Evolutionary conservation across 2,329 filamentous ascomycete species (phyloP).

Genomic region (Cercospora sp.): DNA sequence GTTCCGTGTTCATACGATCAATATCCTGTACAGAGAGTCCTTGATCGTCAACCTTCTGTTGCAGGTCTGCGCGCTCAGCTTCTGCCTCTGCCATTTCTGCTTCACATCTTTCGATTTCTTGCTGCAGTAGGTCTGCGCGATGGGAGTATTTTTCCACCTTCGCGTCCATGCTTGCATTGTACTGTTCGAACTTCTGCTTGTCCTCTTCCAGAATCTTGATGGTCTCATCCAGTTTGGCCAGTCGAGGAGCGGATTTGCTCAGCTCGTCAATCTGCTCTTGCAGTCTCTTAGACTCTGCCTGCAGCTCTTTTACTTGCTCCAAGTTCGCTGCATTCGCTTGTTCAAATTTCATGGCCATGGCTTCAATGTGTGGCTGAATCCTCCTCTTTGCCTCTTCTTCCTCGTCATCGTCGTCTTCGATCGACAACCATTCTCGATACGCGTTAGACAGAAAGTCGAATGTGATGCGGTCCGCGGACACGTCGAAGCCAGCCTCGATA

Average conservation of each 20-base stretch:
- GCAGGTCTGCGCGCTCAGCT: constrained; percentile 74
- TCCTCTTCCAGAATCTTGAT: constrained; percentile 95
- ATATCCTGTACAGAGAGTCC: constrained; percentile 98
- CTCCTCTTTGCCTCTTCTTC: constrained; percentile 80
- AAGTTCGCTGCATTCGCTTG: constrained; percentile 79
- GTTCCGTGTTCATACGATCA: constrained; percentile 95
- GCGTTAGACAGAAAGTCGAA: constrained; percentile 88
- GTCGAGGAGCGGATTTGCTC: constrained; percentile 80
- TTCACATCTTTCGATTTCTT: constrained; percentile 78
- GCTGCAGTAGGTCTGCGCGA: constrained; percentile 77
- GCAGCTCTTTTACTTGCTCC: constrained; percentile 79
- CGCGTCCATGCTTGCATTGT: constrained; percentile 79
- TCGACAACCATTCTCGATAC: constrained; percentile 90
- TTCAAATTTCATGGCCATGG: constrained; percentile 87
- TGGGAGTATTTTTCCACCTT: constrained; percentile 87
- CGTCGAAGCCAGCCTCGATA: constrained; percentile 81
- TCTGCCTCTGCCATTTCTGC: constrained; percentile 77
- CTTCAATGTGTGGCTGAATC: constrained; percentile 78
- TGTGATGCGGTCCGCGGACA: constrained; percentile 86
- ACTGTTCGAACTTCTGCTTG: constrained; percentile 90
- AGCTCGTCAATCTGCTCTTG: constrained; percentile 85
- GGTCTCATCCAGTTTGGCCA: constrained; percentile 80
- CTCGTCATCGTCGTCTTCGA: constrained; percentile 72
- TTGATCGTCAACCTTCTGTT: constrained; percentile 84
- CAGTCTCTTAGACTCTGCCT: constrained; percentile 79